phyloP scores from a whole-genome alignment of 176 grass and related monocot species.

The Lolium multiflorum region DNA sequence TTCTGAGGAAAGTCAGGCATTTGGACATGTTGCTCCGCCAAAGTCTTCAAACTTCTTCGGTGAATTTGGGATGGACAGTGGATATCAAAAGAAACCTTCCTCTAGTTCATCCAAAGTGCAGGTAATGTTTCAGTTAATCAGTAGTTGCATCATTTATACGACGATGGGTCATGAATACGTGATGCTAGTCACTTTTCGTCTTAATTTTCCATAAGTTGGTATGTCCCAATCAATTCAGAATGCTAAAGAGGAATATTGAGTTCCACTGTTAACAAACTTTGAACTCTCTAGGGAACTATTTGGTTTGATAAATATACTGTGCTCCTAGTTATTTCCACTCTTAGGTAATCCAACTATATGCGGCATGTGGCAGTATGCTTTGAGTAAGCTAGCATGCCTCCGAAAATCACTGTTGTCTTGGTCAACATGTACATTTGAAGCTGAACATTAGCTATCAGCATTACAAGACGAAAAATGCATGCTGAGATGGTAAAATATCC shows the following conservation, averaged over 20 bases:
- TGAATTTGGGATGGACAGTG: conserved; percentile 91
- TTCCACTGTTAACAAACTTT: conserved; percentile 9
- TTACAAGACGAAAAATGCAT: not conserved
- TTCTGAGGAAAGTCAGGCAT: conserved; percentile 53
- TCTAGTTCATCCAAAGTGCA: conserved; percentile 75
- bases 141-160: not conserved
- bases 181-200: not conserved
- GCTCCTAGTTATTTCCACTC: conserved; percentile 17
- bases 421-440: not conserved
- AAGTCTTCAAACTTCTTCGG: conserved; percentile 93
- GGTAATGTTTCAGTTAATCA: conserved; percentile 53
- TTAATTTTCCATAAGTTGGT: conserved; percentile 10
- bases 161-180: conserved; percentile 9
- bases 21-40: conserved; percentile 85
- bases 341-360: conserved; percentile 8
- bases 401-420: not conserved
- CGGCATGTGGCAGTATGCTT: not conserved
- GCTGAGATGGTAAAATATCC: not conserved
- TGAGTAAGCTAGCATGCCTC: not conserved
- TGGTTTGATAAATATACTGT: not conserved
- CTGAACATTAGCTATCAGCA: not conserved
- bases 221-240: not conserved
- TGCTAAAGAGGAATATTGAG: not conserved
- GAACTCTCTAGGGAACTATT: not conserved
- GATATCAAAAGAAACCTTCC: conserved; percentile 70